Evolutionary conservation across 1,284 basidiomycete species (phyloP), one percentile per base, ranked within the genome.

Genomic region (Trichosporon asahii): DNA sequence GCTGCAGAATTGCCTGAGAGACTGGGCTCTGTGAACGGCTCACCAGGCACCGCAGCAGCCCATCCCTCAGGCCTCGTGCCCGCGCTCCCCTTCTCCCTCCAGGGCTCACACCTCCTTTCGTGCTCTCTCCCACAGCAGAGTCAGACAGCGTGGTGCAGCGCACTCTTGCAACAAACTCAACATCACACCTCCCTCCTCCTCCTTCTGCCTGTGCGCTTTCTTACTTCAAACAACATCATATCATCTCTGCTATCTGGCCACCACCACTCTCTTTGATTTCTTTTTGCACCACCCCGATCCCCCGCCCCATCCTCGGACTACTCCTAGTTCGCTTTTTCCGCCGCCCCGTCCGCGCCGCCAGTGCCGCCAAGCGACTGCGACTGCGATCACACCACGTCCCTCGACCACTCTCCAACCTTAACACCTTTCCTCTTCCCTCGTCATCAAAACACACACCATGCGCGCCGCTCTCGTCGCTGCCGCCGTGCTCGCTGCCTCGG

Each of bases 401-500:
- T 29, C 18, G 53, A 25, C 29, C 25, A 7, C 18, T 21, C n/a
- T n/a, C n/a, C 23, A 11, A 5, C 29, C 25, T 44, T 12, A 1
- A 15, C 64, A 44, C 64, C 35, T 37, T n/a, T 14, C 33, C 35
- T 37, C 64, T 21, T 25, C 63, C 11, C 35, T 29, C 18, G 6
- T n/a, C 25, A 31, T 3, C 64, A 37, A 21, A 33, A 18, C 60
- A 63, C 21, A 29, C 44, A 68, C 46, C 63, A 68, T 68, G 67
- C 67, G 63, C 49, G 49, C 29, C 33, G 63, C 67, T 46, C 33
- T 68, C 67, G 49, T 65, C 18, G 57, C 23, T 7, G 66, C 66
- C 31, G 46, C 57, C 18, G 46, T 68, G 29, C 61, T 68, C 63
- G 67, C 67, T 44, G 63, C 46, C 31, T 65, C 67, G 21, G 67